Evolutionary conservation across 2,329 filamentous ascomycete genomes (phyloP).

Genomic region (Elsinoe batatas): DNA sequence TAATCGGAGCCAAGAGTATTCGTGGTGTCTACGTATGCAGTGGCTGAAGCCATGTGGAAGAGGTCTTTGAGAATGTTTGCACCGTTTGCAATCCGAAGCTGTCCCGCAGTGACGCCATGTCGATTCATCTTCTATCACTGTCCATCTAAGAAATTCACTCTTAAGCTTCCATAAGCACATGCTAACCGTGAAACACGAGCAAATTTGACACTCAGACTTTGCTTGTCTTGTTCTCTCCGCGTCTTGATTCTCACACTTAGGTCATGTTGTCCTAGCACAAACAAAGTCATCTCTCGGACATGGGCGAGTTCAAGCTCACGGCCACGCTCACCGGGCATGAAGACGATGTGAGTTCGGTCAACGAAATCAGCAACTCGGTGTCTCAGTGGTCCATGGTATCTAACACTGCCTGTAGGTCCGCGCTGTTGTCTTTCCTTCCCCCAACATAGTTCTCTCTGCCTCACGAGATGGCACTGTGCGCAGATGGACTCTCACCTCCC

Average conservation of each 20-base stretch:
- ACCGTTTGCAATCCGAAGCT: neutral
- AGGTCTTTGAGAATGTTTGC: neutral
- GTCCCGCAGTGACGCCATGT: neutral
- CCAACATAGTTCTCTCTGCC: conserved; percentile 66
- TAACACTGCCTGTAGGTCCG: conserved; percentile 57
- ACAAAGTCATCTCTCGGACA: conserved; percentile 26
- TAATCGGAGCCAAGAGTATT: neutral
- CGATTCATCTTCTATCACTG: neutral
- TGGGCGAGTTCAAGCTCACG: conserved; percentile 86
- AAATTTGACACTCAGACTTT: neutral
- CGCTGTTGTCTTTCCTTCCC: conserved; percentile 65
- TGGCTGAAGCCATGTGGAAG: neutral
- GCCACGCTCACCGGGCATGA: conserved; percentile 82
- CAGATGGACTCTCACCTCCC: conserved; percentile 63
- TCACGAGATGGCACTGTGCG: conserved; percentile 88
- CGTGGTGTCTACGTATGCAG: conserved; percentile 8
- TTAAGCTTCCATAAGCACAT: neutral
- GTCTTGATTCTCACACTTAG: neutral
- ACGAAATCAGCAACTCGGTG: neutral
- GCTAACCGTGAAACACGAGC: neutral
- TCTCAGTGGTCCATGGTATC: neutral
- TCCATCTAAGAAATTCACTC: neutral
- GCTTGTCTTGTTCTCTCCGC: neutral
- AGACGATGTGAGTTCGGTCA: conserved; percentile 63
- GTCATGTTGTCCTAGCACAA: neutral